A percentile compares a stretch with the other conserved stretches of the same genome.
Evolutionary conservation across 2,329 filamentous ascomycete species (phyloP).

Genomic region (Paecilomyces sp.): DNA sequence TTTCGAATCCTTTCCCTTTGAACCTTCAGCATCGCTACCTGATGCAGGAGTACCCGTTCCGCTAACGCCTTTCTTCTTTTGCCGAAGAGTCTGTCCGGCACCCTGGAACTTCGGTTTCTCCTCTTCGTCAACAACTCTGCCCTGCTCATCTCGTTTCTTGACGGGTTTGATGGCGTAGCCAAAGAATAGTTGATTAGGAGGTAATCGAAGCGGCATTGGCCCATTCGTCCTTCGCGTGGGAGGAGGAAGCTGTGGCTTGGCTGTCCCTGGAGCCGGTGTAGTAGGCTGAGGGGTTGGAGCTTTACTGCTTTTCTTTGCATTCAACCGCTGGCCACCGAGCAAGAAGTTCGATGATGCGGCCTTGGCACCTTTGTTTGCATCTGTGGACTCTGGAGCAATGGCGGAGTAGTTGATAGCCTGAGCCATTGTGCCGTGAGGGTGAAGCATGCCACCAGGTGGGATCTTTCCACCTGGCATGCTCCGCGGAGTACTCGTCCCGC

Average conservation of each 20-base stretch:
- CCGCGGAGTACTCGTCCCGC: slow-evolving; percentile 80
- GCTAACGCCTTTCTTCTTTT: slow-evolving; percentile 59
- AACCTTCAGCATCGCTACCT: slow-evolving; percentile 24
- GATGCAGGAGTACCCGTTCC: slow-evolving; percentile 30
- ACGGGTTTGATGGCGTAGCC: slow-evolving; percentile 89
- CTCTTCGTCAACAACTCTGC: slow-evolving; percentile 53
- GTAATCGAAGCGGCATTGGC: slow-evolving; percentile 75
- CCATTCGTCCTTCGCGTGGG: slow-evolving; percentile 57
- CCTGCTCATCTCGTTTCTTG: slow-evolving; percentile 65
- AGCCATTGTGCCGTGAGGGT: slow-evolving; percentile 88
- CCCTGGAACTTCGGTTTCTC: slow-evolving; percentile 72
- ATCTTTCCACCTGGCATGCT: slow-evolving; percentile 56
- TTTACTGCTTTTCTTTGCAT: slow-evolving; percentile 73
- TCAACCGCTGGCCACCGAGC: slow-evolving; percentile 73
- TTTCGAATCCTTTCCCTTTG: slow-evolving; percentile 11
- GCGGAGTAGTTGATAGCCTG: slow-evolving; percentile 94
- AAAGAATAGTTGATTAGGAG: slow-evolving; percentile 90
- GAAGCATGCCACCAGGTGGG: slow-evolving; percentile 66
- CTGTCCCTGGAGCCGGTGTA: slow-evolving; percentile 60
- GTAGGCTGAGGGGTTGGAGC: slow-evolving; percentile 63
- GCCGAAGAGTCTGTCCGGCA: slow-evolving; percentile 71
- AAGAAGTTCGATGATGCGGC: slow-evolving; percentile 70
- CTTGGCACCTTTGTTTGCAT: slow-evolving; percentile 55
- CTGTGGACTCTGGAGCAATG: slow-evolving; percentile 70
- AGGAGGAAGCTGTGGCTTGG: slow-evolving; percentile 39